Evolutionary conservation across 2,329 filamentous ascomycete genomes (phyloP).

Genomic region (Verticillium nonalfalfae): DNA sequence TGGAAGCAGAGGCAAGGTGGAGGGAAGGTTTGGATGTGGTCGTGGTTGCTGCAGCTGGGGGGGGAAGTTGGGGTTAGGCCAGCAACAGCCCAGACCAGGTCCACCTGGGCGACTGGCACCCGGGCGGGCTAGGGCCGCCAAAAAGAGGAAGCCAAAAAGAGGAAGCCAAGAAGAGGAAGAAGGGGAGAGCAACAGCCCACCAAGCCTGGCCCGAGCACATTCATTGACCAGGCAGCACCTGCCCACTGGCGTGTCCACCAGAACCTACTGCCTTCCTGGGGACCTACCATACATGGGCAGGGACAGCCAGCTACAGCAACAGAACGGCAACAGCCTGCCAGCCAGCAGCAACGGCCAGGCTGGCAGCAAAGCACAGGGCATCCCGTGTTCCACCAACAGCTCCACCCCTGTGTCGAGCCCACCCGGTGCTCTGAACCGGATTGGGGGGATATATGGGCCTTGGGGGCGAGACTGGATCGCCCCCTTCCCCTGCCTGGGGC

Average conservation of each 20-base stretch:
- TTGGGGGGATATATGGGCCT: background rate
- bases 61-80: background rate
- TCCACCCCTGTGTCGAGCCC: background rate
- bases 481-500: background rate
- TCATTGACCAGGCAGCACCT: background rate
- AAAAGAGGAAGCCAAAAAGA: too few species aligned
- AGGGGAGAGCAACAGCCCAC: background rate
- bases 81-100: background rate
- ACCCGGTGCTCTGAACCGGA: background rate
- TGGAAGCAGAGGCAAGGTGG: background rate
- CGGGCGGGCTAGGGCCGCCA: background rate
- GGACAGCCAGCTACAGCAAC: background rate
- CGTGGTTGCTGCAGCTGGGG: conserved; percentile 1
- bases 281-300: background rate
- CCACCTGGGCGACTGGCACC: background rate
- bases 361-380: background rate
- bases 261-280: background rate
- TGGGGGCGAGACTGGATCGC: background rate
- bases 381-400: background rate
- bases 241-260: background rate
- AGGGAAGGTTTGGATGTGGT: conserved; percentile 2
- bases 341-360: background rate
- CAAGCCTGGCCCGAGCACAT: background rate
- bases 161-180: too few species aligned
- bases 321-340: background rate